Percentiles rank a stretch among this genome's conserved stretches.
These are phyloP conservation scores for Fusarium euwallaceae DNA, from an alignment of 2,329 filamentous ascomycete genomes.

Conservation along the genomic window DNA sequence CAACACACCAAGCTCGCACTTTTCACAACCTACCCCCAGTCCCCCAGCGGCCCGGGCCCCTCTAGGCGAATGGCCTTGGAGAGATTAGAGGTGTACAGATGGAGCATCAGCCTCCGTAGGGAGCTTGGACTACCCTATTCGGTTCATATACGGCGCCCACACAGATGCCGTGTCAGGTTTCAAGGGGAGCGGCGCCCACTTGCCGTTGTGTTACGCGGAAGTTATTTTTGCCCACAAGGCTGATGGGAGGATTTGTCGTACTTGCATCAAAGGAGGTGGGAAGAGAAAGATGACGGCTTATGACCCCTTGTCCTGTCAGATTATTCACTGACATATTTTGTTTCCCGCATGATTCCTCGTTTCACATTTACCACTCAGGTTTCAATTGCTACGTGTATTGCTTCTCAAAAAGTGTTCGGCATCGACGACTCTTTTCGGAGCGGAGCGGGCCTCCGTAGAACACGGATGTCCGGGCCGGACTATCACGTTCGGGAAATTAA, in stretches of 20 bases:
- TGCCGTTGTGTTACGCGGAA: background rate
- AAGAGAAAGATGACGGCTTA: background rate
- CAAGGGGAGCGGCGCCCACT: background rate
- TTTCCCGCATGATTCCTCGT: background rate
- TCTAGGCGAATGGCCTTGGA: background rate
- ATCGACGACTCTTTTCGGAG: background rate
- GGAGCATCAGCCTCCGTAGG: background rate
- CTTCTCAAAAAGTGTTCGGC: background rate
- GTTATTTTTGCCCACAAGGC: background rate
- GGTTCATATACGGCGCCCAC: background rate
- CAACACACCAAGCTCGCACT: background rate
- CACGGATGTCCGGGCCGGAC: background rate
- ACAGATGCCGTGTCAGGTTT: background rate
- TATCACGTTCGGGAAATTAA: background rate
- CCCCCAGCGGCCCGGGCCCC: background rate
- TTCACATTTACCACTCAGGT: background rate
- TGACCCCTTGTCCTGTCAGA: background rate
- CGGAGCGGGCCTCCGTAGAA: background rate
- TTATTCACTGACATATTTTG: background rate
- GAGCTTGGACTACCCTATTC: constrained; percentile 2
- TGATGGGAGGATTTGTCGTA: background rate
- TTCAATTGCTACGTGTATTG: background rate
- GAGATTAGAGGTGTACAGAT: constrained; percentile 1
- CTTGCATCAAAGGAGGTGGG: background rate
- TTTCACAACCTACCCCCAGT: background rate